Base-by-base conservation (phyloP, 148 eudicot species). In the Vaccinium vitisidaea region DNA sequence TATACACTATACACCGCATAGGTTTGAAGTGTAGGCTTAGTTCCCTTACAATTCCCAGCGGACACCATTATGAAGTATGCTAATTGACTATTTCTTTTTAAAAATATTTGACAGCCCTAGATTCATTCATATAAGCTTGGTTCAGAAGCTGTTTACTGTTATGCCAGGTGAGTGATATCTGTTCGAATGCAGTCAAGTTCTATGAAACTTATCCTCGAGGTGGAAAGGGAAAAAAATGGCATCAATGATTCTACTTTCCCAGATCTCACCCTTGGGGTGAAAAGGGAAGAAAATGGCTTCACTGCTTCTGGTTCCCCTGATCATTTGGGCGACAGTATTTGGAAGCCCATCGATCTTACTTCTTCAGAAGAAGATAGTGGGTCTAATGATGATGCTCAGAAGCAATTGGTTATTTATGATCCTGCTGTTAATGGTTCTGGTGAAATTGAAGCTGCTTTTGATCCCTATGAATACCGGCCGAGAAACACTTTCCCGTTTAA, bases 351-450 rank as follows among this genome's bases (percentile, higher is more conserved):
- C 13, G 81, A 87, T 79, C 21, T 88, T 16, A 85, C 83, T 70
- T 88, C 92, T 49, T 85, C 85, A 1, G 87, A 87, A 77, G 88
- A 79, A 13, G 80, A 86, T 36, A 80, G 58, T 85, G 87, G 88
- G 25, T 76, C 74, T 16, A 19, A 8, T 32, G 50, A 75, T 75
- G 85, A 87, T 90, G 89, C 89, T 82, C 86, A 86, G 48, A 88
- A 90, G 53, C 95, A 96, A 82, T 82, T 96, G 84, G 93, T 93
- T 23, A 78, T 92, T 48, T 95, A 92, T 77, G 87, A 92, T 52
- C 94, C 96, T 73, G 75, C 88, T 65, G 86, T 74, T 23, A 80
- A 55, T 46, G 84, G 71, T 80, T 67, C 80, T 1, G 83, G 77
- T 63, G 84, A 83, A 71, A 14, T 54, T 54, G 58, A 54, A 54